phyloP scores from a whole-genome alignment of 768 basidiomycete species.

The Mycena indigotica region DNA sequence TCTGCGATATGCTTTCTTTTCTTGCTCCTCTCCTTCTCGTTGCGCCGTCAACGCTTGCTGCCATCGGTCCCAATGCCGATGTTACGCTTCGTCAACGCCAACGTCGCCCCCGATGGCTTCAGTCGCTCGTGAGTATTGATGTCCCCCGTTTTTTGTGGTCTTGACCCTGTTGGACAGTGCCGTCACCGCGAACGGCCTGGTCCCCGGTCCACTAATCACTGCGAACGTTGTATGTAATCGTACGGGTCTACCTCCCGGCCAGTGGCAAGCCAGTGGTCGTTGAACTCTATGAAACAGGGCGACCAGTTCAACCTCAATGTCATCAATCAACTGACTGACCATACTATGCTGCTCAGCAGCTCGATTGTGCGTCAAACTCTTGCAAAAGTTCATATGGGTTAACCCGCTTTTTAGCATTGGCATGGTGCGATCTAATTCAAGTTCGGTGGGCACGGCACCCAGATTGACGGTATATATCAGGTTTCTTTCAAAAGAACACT shows the following conservation, averaged over 20 bases:
- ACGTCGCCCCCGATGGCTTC: neutral
- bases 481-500: constrained; percentile 27
- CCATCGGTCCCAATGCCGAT: neutral
- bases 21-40: neutral
- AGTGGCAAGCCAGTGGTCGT: neutral
- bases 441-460: too few species aligned
- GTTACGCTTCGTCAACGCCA: neutral
- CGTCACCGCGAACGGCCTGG: constrained; percentile 13
- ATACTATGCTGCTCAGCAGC: constrained; percentile 39
- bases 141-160: neutral
- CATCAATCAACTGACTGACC: constrained; percentile 38
- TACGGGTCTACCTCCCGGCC: neutral
- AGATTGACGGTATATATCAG: too few species aligned
- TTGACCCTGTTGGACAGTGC: constrained; percentile 1
- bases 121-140: neutral
- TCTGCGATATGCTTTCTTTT: neutral
- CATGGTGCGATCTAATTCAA: too few species aligned
- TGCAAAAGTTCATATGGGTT: neutral
- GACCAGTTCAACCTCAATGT: constrained; percentile 41
- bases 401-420: constrained; percentile 24
- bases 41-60: neutral
- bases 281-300: constrained; percentile 27
- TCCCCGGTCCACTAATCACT: constrained; percentile 22
- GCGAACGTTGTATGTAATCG: constrained; percentile 12
- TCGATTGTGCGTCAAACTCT: constrained; percentile 36